phyloP scores from a whole-genome alignment of 345 rosid genomes.

The Brassica napus region Da-Ae NC_063442.1:43235501-43236000 shows the following conservation, averaged over 20 bases:
- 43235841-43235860: constrained; percentile 8
- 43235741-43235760: constrained; percentile 81
- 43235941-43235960: not conserved
- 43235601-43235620: constrained; percentile 58
- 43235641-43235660: constrained; percentile 41
- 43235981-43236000: constrained; percentile 44
- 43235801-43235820: constrained; percentile 5
- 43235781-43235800: constrained; percentile 87
- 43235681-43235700: not conserved
- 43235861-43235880: not conserved
- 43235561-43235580: constrained; percentile 14
- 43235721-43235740: constrained; percentile 67
- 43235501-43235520: constrained; percentile 43
- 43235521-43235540: constrained; percentile 89
- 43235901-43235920: not conserved
- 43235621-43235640: constrained; percentile 56
- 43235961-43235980: not conserved
- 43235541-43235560: constrained; percentile 9
- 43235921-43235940: not conserved
- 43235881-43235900: not conserved
- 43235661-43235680: constrained; percentile 65
- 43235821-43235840: constrained; percentile 8
- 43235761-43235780: constrained; percentile 79
- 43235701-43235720: constrained; percentile 29
- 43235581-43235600: constrained; percentile 18